Evolutionary conservation across 1,139 yeast genomes (phyloP), one percentile per base, ranked within the genome.

Genomic region (Saccharomycopsis hybrid): DNA sequence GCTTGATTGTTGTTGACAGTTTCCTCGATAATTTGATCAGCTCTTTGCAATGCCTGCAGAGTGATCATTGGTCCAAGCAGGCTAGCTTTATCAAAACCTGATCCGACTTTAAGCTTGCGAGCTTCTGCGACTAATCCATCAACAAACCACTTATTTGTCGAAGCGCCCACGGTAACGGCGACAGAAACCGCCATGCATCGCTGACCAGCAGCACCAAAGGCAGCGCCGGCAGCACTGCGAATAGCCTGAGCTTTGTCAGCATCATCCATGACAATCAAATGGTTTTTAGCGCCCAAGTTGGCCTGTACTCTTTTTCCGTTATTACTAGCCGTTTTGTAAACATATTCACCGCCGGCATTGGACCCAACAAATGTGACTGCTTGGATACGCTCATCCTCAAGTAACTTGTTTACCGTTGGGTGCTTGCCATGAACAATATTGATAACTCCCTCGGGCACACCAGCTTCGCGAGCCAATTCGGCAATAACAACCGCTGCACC

Each of bases 121-220:
- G 88, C 88, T 50, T 77, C 80, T 46, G 65, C 70, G 31, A 76
- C 76, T 46, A 82, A 68, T 50, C 81, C 88, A 18, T 29, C 33
- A 27, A 63, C 57, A 49, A 82, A 68, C 88, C 88, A 82, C 55
- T 73, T 74, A 28, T 25, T 9, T 7, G 36, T 11, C 51, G 84
- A 70, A 57, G 77, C 73, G 18, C 88, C 88, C 18, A 82, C 88
- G 8, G 87, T 78, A 27, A 82, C 85, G 57, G 82, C 72, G 9
- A 80, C 86, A 4, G 84, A 77, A 49, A 82, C 77, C 3, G 88
- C 88, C 89, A 82, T 82, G 67, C 89, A 82, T 63, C 89, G 76
- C 69, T 82, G 89, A 54, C 89, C 89, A 30, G 89, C 89, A 51
- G 89, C 89, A 35, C 89, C 89, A 62, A 82, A 82, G 3, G 87